phyloP scores from a whole-genome alignment of 164 flowering plant genomes.

The Cinnamomum micranthum region DNA sequence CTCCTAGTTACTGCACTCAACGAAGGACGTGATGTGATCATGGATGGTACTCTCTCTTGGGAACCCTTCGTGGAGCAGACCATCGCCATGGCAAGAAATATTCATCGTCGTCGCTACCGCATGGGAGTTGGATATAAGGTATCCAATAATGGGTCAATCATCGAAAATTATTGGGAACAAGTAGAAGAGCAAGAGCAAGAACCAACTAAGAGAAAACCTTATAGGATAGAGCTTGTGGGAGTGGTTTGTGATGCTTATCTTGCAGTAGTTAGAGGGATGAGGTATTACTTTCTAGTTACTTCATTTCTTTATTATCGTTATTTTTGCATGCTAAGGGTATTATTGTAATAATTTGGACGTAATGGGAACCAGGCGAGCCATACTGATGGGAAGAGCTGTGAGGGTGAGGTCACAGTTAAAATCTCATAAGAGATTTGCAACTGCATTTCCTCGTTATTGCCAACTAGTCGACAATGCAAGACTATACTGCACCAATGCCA shows the following conservation, averaged over 20 bases:
- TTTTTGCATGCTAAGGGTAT: neutral
- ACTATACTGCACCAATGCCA: conserved; percentile 65
- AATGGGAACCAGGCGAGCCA: conserved; percentile 66
- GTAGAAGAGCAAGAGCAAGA: conserved; percentile 35
- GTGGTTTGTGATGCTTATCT: conserved; percentile 87
- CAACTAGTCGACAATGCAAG: conserved; percentile 81
- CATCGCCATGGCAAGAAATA: conserved; percentile 78
- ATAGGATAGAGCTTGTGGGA: conserved; percentile 88
- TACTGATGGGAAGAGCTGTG: conserved; percentile 75
- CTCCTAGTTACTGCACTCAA: conserved; percentile 87
- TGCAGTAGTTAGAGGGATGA: conserved; percentile 89
- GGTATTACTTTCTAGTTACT: conserved; percentile 35
- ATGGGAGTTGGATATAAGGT: conserved; percentile 92
- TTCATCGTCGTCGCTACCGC: conserved; percentile 63
- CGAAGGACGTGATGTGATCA: conserved; percentile 91
- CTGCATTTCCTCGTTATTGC: conserved; percentile 67
- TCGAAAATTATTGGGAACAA: conserved; percentile 80
- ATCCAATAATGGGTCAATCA: conserved; percentile 55
- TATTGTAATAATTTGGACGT: neutral
- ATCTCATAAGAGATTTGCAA: conserved; percentile 93
- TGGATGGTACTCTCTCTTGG: conserved; percentile 95
- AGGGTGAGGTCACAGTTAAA: conserved; percentile 82
- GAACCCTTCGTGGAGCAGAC: conserved; percentile 84
- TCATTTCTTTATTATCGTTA: neutral
- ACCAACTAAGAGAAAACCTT: conserved; percentile 46